phyloP scores from a whole-genome alignment of 2,329 filamentous ascomycete species.

The Diatrype stigma region DNA sequence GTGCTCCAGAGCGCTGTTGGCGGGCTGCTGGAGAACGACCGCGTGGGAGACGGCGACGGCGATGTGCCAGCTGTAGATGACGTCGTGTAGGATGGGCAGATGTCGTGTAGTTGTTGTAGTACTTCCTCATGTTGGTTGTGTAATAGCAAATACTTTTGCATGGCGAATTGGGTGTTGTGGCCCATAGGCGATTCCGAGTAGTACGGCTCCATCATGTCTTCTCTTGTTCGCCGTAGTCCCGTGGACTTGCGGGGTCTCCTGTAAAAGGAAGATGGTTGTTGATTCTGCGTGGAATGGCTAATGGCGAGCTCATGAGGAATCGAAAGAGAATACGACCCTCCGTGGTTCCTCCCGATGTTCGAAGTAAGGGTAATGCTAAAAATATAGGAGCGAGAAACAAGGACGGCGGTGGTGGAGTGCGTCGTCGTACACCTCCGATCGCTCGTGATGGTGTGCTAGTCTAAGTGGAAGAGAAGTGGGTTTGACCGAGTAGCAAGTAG shows the following conservation, averaged over 20 bases:
- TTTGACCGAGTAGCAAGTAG: neutral
- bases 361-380: neutral
- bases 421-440: neutral
- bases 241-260: conserved; percentile 11
- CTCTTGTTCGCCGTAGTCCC: conserved; percentile 1
- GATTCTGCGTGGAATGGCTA: conserved; percentile 11
- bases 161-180: conserved; percentile 41
- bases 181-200: conserved; percentile 11
- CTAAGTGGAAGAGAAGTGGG: neutral
- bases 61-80: conserved; percentile 38
- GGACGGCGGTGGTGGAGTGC: neutral
- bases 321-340: neutral
- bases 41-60: conserved; percentile 56
- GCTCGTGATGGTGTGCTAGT: neutral
- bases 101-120: conserved; percentile 45
- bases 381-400: neutral
- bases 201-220: conserved; percentile 6
- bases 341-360: neutral
- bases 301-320: conserved; percentile 21
- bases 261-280: conserved; percentile 6
- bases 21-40: conserved; percentile 50
- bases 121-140: conserved; percentile 53
- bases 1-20: neutral
- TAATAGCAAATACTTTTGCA: conserved; percentile 52
- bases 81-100: conserved; percentile 36